A percentile compares a stretch with the other conserved stretches of the same genome.
Conservation (phyloP, 1,139 yeast species). For the Candida tropicalis region DNA sequence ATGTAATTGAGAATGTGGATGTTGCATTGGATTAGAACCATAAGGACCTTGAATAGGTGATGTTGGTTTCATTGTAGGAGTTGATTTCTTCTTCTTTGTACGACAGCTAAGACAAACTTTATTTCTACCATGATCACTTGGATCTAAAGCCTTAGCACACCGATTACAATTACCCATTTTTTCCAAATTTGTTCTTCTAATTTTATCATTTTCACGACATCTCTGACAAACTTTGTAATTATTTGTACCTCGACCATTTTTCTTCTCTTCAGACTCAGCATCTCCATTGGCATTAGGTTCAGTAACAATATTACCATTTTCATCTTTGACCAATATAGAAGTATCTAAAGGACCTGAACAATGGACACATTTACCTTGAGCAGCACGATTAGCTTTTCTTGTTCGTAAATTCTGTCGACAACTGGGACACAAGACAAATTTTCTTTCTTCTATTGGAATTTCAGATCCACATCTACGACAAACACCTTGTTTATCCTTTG, state of each 20-base stretch:
- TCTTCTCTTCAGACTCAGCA: constrained; percentile 11
- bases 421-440: constrained; percentile 59
- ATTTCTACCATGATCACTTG: constrained; percentile 50
- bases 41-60: neutral
- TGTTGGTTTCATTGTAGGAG: constrained; percentile 3
- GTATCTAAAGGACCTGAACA: constrained; percentile 63
- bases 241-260: constrained; percentile 17
- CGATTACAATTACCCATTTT: constrained; percentile 62
- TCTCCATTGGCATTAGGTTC: constrained; percentile 16
- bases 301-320: constrained; percentile 11
- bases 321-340: constrained; percentile 32
- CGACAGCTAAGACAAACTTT: constrained; percentile 60
- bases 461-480: constrained; percentile 65
- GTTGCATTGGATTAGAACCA: neutral
- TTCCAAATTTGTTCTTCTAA: constrained; percentile 57
- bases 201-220: constrained; percentile 63
- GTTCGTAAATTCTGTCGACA: constrained; percentile 59
- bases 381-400: constrained; percentile 59
- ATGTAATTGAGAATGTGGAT: constrained; percentile 1
- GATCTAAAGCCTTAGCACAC: constrained; percentile 53
- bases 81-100: constrained; percentile 47
- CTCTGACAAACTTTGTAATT: constrained; percentile 60
- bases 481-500: constrained; percentile 61
- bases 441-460: constrained; percentile 52
- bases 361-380: constrained; percentile 67